Conservation (phyloP, 305 asterid genomes). For the Coffea humblotiana region DNA sequence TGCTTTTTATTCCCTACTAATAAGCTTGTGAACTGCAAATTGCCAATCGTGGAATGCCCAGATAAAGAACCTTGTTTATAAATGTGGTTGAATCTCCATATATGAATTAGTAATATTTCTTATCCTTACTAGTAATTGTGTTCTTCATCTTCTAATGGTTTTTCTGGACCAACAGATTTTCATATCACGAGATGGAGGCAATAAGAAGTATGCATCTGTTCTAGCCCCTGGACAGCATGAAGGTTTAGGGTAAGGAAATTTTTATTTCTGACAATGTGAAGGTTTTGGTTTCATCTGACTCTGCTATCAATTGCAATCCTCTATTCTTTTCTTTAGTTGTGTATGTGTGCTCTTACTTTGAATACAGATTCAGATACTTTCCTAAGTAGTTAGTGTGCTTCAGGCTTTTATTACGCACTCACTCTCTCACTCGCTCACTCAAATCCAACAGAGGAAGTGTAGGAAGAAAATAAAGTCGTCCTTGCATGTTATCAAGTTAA, state of each 20-base stretch:
- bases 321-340: too few relatives aligned
- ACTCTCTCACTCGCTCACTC: too few relatives aligned
- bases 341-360: too few relatives aligned
- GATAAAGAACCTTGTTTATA: neutral
- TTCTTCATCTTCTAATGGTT: conserved; percentile 12
- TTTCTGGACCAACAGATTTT: conserved; percentile 64
- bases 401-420: too few relatives aligned
- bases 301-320: too few relatives aligned
- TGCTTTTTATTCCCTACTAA: neutral
- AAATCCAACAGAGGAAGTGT: too few relatives aligned
- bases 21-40: neutral
- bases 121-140: neutral
- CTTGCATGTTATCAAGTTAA: too few relatives aligned
- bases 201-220: conserved; percentile 91
- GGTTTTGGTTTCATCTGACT: too few relatives aligned
- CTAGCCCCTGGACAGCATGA: conserved; percentile 89
- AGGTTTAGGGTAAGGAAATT: conserved; percentile 73
- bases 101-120: neutral
- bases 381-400: too few relatives aligned
- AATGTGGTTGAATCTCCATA: neutral
- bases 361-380: too few relatives aligned
- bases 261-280: too few relatives aligned
- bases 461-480: too few relatives aligned
- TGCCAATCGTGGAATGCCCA: neutral
- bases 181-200: conserved; percentile 96